phyloP scores from a whole-genome alignment of 805 yeast genomes.

The Sugiyamaella mastotermitis region DNA sequence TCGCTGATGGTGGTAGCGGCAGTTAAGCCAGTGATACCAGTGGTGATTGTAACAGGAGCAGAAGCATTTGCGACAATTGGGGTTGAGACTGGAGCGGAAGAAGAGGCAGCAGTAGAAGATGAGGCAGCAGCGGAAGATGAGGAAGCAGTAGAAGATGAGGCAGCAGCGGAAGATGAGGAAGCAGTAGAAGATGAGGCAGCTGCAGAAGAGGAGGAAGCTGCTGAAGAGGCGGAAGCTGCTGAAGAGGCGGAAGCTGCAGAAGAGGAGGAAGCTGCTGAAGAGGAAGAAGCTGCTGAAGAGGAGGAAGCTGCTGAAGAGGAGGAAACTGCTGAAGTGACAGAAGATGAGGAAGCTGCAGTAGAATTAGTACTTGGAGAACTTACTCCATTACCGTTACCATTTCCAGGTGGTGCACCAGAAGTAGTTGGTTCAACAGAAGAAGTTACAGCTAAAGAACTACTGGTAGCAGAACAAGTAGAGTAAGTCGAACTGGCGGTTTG shows the following conservation, averaged over 20 bases:
- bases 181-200: too few species aligned
- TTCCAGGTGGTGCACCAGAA: not conserved
- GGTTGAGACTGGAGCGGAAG: not conserved
- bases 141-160: too few species aligned
- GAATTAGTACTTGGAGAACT: not conserved
- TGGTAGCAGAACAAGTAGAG: not conserved
- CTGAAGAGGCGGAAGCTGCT: constrained; percentile 1
- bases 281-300: too few species aligned
- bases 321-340: too few species aligned
- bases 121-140: too few species aligned
- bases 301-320: too few species aligned
- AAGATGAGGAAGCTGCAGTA: not conserved
- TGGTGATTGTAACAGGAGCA: not conserved
- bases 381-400: not conserved
- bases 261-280: too few species aligned
- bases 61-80: not conserved
- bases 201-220: too few species aligned
- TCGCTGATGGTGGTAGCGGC: constrained; percentile 2
- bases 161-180: too few species aligned
- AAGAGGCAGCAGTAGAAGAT: constrained; percentile 1
- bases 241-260: too few species aligned
- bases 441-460: not conserved
- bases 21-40: constrained; percentile 3
- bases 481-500: too few species aligned
- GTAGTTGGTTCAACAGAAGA: not conserved